A percentile compares a stretch with the other conserved stretches of the same genome.
Conservation (phyloP, 2,329 filamentous ascomycete genomes). For the Nannizziopsis arthrosporioides region DNA sequence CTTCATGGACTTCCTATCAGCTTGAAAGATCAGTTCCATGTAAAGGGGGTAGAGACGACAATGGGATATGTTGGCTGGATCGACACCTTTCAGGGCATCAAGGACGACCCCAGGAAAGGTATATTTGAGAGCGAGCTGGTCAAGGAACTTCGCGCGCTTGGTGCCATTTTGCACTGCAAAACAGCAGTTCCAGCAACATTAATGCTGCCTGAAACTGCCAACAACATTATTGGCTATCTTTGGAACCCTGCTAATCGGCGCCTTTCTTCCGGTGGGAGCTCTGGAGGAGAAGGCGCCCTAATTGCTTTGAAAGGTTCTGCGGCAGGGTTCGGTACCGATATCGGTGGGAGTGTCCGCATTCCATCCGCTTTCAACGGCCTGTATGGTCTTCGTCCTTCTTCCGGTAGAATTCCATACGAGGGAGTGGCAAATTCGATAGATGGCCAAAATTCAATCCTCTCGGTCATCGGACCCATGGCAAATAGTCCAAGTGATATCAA, state of each 20-base stretch:
- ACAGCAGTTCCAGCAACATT: slow-evolving; percentile 46
- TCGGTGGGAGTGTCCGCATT: slow-evolving; percentile 44
- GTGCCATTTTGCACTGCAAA: slow-evolving; percentile 45
- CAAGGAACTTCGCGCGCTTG: slow-evolving; percentile 41
- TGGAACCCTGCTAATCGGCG: slow-evolving; percentile 47
- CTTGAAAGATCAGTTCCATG: slow-evolving; percentile 21
- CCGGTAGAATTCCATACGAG: slow-evolving; percentile 44
- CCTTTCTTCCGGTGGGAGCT: slow-evolving; percentile 46
- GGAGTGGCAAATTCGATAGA: slow-evolving; percentile 52
- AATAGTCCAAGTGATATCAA: slow-evolving; percentile 44
- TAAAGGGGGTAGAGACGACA: slow-evolving; percentile 14
- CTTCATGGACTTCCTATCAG: slow-evolving; percentile 23
- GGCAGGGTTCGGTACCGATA: slow-evolving; percentile 48
- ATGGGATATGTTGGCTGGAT: slow-evolving; percentile 25
- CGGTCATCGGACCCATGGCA: slow-evolving; percentile 52
- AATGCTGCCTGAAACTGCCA: slow-evolving; percentile 49
- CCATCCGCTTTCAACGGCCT: slow-evolving; percentile 50
- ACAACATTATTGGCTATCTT: slow-evolving; percentile 50
- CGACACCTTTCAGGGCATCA: slow-evolving; percentile 47
- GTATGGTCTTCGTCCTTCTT: slow-evolving; percentile 45
- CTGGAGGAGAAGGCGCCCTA: slow-evolving; percentile 47
- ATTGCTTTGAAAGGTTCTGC: slow-evolving; percentile 44
- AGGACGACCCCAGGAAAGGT: slow-evolving; percentile 39
- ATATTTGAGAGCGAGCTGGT: slow-evolving; percentile 49
- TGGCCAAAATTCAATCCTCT: slow-evolving; percentile 52